Evolutionary conservation across 805 yeast genomes (phyloP).

Genomic region (Ogataea pignaliae): DNA sequence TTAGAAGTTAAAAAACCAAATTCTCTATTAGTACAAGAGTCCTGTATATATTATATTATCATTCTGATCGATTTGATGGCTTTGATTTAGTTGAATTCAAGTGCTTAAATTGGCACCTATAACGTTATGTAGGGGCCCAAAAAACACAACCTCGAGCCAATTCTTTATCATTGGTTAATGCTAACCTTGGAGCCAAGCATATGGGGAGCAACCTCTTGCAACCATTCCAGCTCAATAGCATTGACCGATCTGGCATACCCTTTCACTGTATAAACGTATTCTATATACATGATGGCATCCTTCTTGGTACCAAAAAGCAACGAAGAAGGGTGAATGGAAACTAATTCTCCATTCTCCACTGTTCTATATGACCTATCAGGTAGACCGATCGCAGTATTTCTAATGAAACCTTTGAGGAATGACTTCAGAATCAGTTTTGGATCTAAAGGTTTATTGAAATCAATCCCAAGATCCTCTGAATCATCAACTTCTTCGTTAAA

Average conservation of each 20-base stretch:
- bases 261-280: slow-evolving; percentile 87
- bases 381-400: slow-evolving; percentile 89
- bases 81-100: too few species aligned
- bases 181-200: slow-evolving; percentile 40
- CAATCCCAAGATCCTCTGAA: background rate
- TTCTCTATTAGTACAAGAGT: too few species aligned
- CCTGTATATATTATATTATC: too few species aligned
- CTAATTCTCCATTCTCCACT: slow-evolving; percentile 74
- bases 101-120: too few species aligned
- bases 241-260: slow-evolving; percentile 92
- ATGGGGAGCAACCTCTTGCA: slow-evolving; percentile 76
- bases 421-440: slow-evolving; percentile 63
- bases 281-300: slow-evolving; percentile 91
- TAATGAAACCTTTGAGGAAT: slow-evolving; percentile 77
- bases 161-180: slow-evolving; percentile 1
- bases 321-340: slow-evolving; percentile 89
- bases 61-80: too few species aligned
- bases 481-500: slow-evolving; percentile 25
- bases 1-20: too few species aligned
- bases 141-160: too few species aligned
- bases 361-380: slow-evolving; percentile 93
- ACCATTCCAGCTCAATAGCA: slow-evolving; percentile 76
- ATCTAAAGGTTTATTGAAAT: slow-evolving; percentile 36
- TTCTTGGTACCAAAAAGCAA: slow-evolving; percentile 73
- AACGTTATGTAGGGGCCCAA: too few species aligned